Evolutionary conservation across 2,329 filamentous ascomycete species (phyloP).

Genomic region (Aureobasidium sp.): DNA sequence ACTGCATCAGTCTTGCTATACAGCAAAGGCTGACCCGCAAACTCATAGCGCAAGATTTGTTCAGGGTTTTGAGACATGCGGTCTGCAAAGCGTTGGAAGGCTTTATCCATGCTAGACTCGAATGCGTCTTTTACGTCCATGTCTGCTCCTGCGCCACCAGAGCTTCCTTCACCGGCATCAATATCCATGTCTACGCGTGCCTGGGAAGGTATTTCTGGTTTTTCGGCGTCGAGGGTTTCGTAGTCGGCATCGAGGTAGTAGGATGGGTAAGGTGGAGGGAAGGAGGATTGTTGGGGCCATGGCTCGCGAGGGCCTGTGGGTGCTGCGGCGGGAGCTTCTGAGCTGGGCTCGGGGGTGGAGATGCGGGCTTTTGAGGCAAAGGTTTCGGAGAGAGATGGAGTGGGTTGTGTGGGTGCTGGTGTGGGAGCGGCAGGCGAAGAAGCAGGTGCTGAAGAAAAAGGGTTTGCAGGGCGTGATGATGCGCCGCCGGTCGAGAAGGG

Average conservation of each 20-base stretch:
- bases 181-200: slow-evolving; percentile 36
- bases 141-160: slow-evolving; percentile 22
- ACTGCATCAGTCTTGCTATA: slow-evolving; percentile 73
- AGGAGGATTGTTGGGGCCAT: slow-evolving; percentile 63
- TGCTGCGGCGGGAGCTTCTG: slow-evolving; percentile 23
- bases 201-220: slow-evolving; percentile 43
- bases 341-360: slow-evolving; percentile 33
- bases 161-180: slow-evolving; percentile 24
- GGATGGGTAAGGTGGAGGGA: slow-evolving; percentile 65
- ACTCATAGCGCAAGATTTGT: slow-evolving; percentile 46
- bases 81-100: slow-evolving; percentile 47
- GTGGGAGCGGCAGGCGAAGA: slow-evolving; percentile 37
- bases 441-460: slow-evolving; percentile 47
- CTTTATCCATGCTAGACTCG: slow-evolving; percentile 43
- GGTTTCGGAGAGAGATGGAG: slow-evolving; percentile 59
- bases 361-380: slow-evolving; percentile 65
- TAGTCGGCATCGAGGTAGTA: slow-evolving; percentile 85
- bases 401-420: slow-evolving; percentile 18
- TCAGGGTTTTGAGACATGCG: slow-evolving; percentile 44
- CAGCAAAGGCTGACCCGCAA: slow-evolving; percentile 51
- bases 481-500: slow-evolving; percentile 51
- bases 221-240: slow-evolving; percentile 66
- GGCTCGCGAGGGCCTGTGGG: slow-evolving; percentile 46
- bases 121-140: slow-evolving; percentile 43
- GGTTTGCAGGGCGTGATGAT: slow-evolving; percentile 53